Base-by-base conservation (phyloP, 345 rosid species). In the Erodium maritimum region DNA sequence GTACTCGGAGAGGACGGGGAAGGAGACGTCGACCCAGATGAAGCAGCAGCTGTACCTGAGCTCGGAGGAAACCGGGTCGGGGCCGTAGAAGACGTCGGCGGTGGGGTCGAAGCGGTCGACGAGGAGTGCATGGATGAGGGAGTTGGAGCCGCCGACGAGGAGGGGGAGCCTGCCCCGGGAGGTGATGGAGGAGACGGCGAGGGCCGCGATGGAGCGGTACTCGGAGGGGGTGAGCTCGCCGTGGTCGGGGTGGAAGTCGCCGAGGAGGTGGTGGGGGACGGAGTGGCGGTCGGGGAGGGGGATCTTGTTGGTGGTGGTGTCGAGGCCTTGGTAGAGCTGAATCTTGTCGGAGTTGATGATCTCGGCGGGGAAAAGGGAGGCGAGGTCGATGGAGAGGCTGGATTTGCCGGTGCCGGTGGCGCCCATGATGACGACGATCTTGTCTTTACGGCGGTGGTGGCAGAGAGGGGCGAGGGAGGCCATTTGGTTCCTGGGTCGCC, bases 361-460 rank as follows among this genome's bases (percentile, higher is more conserved):
- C 71, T 94, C 90, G 7, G 82, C 64, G 34, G 67, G 71, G 37
- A 71, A 67, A 56, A 75, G 65, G 56, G 74, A 58, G 33, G 86
- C 91, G 17, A 90, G 82, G 75, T 94, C 95, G 75, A 94, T 60
- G 50, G 96, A 94, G 17, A 87, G 95, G 5, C 67, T 59, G 17
- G 97, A 79, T 67, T 90, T 94, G 8, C 97, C 99, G 18, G 83
- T 73, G 13, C 97, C 96, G 50, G 96, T 90, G 19, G 97, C 95
- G 17, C 97, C 99, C 82, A 94, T 64, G 62, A 90, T 75, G 29
- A 90, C 91, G 12, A 89, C 60, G 25, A 85, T 54, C 73, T 85
- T 93, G n/a, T 77, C 85, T 57, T 76, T 78, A 23, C 55, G 73
- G 20, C 46, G 57, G 5, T 13, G 42, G 54, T 52, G 37, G 13